These are phyloP conservation scores for Populus alba DNA, from an alignment of 345 rosid genomes.

Conservation along the genomic window DNA sequence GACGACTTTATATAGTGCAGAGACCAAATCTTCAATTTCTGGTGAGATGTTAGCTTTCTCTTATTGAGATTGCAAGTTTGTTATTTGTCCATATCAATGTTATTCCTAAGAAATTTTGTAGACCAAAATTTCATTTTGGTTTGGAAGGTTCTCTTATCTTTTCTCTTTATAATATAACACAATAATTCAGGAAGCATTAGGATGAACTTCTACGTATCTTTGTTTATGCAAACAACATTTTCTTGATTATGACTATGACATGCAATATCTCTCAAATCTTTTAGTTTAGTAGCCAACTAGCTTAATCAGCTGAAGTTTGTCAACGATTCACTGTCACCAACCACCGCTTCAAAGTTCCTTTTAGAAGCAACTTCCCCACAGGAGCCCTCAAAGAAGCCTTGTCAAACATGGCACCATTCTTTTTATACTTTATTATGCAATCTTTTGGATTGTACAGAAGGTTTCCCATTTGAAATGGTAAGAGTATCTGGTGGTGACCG, in stretches of 20 bases:
- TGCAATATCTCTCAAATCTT: constrained; percentile 23
- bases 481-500: background rate
- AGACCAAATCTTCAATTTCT: constrained; percentile 11
- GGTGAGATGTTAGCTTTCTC: constrained; percentile 12
- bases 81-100: constrained; percentile 15
- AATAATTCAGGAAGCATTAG: background rate
- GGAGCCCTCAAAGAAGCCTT: background rate
- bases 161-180: background rate
- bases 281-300: constrained; percentile 21
- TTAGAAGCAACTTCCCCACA: constrained; percentile 14
- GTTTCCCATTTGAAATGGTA: constrained; percentile 8
- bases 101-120: background rate
- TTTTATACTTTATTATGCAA: background rate
- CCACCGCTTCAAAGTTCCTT: constrained; percentile 17
- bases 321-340: constrained; percentile 27
- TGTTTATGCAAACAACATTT: background rate
- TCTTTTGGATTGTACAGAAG: constrained; percentile 2
- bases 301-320: constrained; percentile 18
- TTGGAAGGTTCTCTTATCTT: background rate
- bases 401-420: constrained; percentile 3
- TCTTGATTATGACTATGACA: constrained; percentile 8
- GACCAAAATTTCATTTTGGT: background rate
- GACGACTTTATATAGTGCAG: background rate
- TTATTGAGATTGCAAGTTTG: constrained; percentile 4
- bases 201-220: background rate